Base-by-base conservation (phyloP, 805 yeast species). In the Candida ovalis region DNA sequence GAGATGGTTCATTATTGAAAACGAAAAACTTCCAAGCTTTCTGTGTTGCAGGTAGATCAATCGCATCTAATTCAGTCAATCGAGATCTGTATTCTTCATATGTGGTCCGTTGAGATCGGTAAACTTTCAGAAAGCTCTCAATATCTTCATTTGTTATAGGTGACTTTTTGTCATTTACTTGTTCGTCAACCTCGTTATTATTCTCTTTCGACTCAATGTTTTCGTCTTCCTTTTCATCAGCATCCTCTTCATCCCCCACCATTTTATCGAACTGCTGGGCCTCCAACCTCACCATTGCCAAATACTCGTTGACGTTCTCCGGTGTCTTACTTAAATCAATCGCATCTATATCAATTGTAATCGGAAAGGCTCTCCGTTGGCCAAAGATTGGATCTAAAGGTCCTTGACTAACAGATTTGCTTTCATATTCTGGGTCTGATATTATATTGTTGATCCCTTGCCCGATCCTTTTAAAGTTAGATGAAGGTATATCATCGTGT, bases 11-110 rank as follows among this genome's bases (percentile, higher is more conserved):
- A 18, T 65, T 62, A 17, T 64, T 58, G 45, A 66, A 62, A 1
- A 75, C 58, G 46, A 66, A 70, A 8, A 56, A 55, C 47, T 74
- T 73, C 82, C 82, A 77, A 15, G 67, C 61, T 36, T 68, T 63
- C 19, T 65, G 63, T 2, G 73, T 67, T 12, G 46, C 24, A 1
- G 77, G 78, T 15, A 67, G 59, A 18, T 69, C 71, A 18, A 58
- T 52, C 4, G 63, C 65, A 46, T 63, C 64, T 4, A 60, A 17
- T 21, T 61, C 68, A 6, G 52, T 48, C 36, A 63, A 39, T 1
- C 47, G 41, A 4, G 47, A 40, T 37, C 66, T 52, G 37, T 45
- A 63, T 1, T 43, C 49, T 1, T 40, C 35, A 42, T 64, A 64
- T 9, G 49, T 45, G 3, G 44, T 27, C 40, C 65, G 44, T 18